Conservation (phyloP, 352 stramenopile species). For the Aphanomyces astaci region DNA sequence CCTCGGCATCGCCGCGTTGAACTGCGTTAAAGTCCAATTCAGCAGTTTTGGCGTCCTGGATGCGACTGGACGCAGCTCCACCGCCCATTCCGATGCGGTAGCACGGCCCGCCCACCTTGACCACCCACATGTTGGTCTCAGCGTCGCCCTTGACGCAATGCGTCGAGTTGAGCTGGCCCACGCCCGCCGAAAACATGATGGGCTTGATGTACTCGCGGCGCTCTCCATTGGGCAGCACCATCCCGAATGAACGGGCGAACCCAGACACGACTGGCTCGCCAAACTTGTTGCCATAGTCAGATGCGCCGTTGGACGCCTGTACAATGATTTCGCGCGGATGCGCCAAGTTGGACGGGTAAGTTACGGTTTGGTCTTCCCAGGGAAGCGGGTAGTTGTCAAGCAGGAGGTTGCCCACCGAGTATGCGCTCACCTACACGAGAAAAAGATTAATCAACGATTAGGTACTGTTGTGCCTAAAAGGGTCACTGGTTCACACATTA, state of each 20-base stretch:
- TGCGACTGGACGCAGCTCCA: slow-evolving; percentile 92
- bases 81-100: slow-evolving; percentile 99
- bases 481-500: too few species aligned
- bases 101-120: slow-evolving; percentile 97
- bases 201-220: slow-evolving; percentile 99
- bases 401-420: slow-evolving; percentile 92
- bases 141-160: slow-evolving; percentile 93
- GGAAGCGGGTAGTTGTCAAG: slow-evolving; percentile 94
- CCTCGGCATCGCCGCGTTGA: slow-evolving; percentile 97
- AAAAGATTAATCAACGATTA: not conserved
- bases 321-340: slow-evolving; percentile 93
- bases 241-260: slow-evolving; percentile 96
- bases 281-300: slow-evolving; percentile 99
- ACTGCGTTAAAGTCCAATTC: slow-evolving; percentile 99
- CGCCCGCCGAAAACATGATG: slow-evolving; percentile 99
- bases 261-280: slow-evolving; percentile 98
- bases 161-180: slow-evolving; percentile 92
- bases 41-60: slow-evolving; percentile 90
- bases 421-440: slow-evolving; percentile 44
- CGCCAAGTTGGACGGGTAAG: slow-evolving; percentile 87
- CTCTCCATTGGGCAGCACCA: slow-evolving; percentile 91
- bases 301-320: slow-evolving; percentile 96
- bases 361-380: slow-evolving; percentile 92
- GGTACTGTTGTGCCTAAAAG: not conserved
- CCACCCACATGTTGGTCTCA: slow-evolving; percentile 94